phyloP scores from a whole-genome alignment of 345 rosid species.

The Brassica carinata region DNA sequence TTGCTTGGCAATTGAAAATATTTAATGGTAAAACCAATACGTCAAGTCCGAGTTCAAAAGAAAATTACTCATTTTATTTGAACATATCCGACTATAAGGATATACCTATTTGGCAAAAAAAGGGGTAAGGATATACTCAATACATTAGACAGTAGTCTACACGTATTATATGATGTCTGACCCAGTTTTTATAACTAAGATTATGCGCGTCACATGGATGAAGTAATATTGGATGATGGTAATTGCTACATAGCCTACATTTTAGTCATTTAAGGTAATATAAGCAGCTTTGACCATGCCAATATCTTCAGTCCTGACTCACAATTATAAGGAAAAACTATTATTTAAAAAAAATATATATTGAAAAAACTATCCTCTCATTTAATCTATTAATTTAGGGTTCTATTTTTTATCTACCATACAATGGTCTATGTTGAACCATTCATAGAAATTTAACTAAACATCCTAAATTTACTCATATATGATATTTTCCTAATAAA shows the following conservation, averaged over 20 bases:
- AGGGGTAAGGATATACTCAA: neutral
- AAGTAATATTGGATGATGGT: conserved; percentile 7
- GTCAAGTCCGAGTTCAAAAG: neutral
- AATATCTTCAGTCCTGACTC: neutral
- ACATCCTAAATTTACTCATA: no score
- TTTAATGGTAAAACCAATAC: neutral
- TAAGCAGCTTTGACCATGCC: conserved; percentile 17
- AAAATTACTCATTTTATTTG: neutral
- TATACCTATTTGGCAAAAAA: neutral
- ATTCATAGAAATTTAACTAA: no score
- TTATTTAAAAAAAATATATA: neutral
- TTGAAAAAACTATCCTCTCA: no score
- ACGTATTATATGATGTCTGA: conserved; percentile 2
- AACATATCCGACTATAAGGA: neutral
- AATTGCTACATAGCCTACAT: neutral
- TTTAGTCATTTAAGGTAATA: neutral
- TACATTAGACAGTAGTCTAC: conserved; percentile 16
- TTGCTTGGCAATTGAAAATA: neutral
- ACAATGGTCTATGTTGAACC: no score
- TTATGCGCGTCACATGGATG: neutral
- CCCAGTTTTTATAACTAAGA: neutral
- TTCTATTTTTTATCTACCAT: no score
- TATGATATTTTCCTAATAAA: no score
- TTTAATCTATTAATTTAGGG: no score
- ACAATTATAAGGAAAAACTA: neutral